phyloP scores from a whole-genome alignment of 192 early-diverging fungal genomes.

The Thoreauomyces humboldtii region DNA sequence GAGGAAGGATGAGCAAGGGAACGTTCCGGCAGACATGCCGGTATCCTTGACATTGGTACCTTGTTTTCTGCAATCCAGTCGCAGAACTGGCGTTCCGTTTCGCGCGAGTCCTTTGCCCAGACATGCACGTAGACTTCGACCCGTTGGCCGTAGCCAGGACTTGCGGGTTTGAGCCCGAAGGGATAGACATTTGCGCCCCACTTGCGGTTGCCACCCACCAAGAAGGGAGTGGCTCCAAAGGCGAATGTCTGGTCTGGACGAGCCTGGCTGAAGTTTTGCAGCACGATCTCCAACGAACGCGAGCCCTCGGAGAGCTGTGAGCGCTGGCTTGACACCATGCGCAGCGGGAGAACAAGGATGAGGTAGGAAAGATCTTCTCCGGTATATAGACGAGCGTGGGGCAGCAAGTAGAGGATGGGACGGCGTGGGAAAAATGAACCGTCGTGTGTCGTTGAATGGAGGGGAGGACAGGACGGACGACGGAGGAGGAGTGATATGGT shows the following conservation, averaged over 20 bases:
- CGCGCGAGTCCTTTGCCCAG: constrained; percentile 1
- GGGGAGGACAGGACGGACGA: too few species aligned
- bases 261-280: not conserved
- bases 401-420: too few species aligned
- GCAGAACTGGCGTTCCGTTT: not conserved
- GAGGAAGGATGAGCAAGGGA: not conserved
- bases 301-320: too few species aligned
- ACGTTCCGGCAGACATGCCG: not conserved
- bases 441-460: too few species aligned
- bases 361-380: too few species aligned
- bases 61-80: constrained; percentile 1
- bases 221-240: not conserved
- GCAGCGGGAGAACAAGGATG: too few species aligned
- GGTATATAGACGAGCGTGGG: too few species aligned
- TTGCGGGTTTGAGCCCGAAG: not conserved
- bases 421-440: too few species aligned
- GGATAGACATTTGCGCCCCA: constrained; percentile 5
- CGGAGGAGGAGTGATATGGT: too few species aligned
- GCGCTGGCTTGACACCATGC: too few species aligned
- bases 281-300: too few species aligned
- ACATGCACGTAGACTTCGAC: not conserved
- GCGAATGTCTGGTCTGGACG: not conserved
- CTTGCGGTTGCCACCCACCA: not conserved
- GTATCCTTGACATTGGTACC: too few species aligned
- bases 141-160: not conserved